Percentiles rank a stretch among this genome's conserved stretches.
phyloP scores from a whole-genome alignment of 1,284 basidiomycete genomes.

The Moniliella sp. region DNA sequence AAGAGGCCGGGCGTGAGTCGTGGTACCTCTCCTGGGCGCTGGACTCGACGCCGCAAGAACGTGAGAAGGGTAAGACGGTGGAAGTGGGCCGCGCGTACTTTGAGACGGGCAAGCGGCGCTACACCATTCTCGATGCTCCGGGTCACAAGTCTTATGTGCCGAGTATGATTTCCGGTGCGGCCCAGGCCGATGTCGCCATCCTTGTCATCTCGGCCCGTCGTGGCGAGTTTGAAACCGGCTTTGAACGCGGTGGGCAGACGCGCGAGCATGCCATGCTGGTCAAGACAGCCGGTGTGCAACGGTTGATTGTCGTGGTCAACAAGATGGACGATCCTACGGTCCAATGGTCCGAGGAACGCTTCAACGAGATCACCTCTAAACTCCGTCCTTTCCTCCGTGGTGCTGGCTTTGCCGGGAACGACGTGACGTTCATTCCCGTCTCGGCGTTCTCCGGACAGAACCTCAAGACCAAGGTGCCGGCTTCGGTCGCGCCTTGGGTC shows the following conservation, averaged over 20 bases:
- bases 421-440: conserved; percentile 27
- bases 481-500: conserved; percentile 23
- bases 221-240: conserved; percentile 32
- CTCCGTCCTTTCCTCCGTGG: conserved; percentile 25
- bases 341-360: conserved; percentile 25
- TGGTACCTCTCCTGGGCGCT: conserved; percentile 33
- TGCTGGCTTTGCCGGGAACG: conserved; percentile 28
- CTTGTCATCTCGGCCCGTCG: conserved; percentile 30
- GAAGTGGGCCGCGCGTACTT: conserved; percentile 32
- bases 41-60: conserved; percentile 31
- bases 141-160: conserved; percentile 33
- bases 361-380: conserved; percentile 27
- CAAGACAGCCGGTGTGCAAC: conserved; percentile 33
- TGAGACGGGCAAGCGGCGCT: conserved; percentile 30
- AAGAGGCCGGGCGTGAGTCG: conserved; percentile 29
- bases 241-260: conserved; percentile 31
- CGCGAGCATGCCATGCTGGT: conserved; percentile 32
- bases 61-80: conserved; percentile 33
- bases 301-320: conserved; percentile 30
- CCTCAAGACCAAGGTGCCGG: conserved; percentile 25
- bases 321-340: conserved; percentile 34
- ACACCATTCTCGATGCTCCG: conserved; percentile 31
- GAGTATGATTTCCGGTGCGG: conserved; percentile 31
- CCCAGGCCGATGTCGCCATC: conserved; percentile 31
- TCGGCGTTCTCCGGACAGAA: conserved; percentile 30